Conservation (phyloP, 148 eudicot species). For the Gaultheria prostrata region DNA sequence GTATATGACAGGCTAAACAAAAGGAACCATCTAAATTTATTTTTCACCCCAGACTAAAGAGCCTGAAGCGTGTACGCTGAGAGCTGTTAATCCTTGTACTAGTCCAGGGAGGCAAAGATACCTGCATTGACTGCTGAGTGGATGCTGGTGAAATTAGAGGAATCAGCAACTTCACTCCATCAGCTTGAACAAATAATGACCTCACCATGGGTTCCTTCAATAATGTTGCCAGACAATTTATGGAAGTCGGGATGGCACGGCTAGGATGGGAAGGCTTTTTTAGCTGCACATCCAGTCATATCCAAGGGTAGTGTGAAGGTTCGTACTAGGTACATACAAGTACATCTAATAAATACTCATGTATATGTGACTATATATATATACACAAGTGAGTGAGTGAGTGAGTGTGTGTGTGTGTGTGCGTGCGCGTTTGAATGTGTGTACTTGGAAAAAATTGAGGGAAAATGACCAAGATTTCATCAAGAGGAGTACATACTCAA, state of each 20-base stretch:
- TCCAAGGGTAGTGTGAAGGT: background rate
- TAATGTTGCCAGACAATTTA: conserved; percentile 71
- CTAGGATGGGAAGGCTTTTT: conserved; percentile 84
- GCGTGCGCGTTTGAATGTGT: background rate
- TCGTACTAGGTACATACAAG: too few relatives aligned
- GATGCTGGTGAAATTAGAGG: conserved; percentile 86
- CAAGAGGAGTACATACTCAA: background rate
- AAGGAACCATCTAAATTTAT: background rate
- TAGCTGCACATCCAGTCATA: conserved; percentile 52
- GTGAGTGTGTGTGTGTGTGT: too few relatives aligned
- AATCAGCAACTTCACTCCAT: conserved; percentile 91
- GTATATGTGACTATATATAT: background rate
- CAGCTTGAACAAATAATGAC: conserved; percentile 88
- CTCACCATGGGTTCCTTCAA: conserved; percentile 86
- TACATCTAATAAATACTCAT: too few relatives aligned
- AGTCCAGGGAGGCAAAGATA: conserved; percentile 17
- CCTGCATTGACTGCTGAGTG: conserved; percentile 89
- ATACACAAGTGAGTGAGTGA: background rate
- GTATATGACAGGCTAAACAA: conserved; percentile 4
- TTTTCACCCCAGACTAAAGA: background rate
- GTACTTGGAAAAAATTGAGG: background rate
- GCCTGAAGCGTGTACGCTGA: background rate
- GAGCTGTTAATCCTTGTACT: background rate
- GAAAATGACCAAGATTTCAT: background rate
- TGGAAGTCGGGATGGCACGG: conserved; percentile 71